Conservation (phyloP, 2,329 filamentous ascomycete genomes). For the Parasarocladium wereldwijsianum region DNA sequence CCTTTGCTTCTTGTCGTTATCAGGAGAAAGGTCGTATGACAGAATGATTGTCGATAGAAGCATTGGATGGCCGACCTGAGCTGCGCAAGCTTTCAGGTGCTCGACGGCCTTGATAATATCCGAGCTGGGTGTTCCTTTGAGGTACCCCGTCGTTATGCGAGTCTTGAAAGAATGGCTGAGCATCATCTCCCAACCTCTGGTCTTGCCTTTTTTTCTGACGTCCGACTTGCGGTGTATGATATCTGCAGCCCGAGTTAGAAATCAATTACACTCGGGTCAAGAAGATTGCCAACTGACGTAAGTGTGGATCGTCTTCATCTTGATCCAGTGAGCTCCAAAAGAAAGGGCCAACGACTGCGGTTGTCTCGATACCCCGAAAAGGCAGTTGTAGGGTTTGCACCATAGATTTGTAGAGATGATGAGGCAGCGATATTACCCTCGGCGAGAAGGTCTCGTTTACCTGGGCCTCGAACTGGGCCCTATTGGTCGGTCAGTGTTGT, state of each 20-base stretch:
- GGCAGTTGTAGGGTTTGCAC: slow-evolving; percentile 38
- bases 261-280: neutral
- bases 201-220: slow-evolving; percentile 48
- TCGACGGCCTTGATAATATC: slow-evolving; percentile 33
- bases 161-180: slow-evolving; percentile 41
- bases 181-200: slow-evolving; percentile 50
- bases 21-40: slow-evolving; percentile 38
- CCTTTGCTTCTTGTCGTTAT: slow-evolving; percentile 46
- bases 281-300: slow-evolving; percentile 27
- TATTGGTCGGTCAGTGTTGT: slow-evolving; percentile 12
- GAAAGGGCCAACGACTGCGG: slow-evolving; percentile 44
- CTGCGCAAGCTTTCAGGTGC: slow-evolving; percentile 29
- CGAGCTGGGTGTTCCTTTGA: slow-evolving; percentile 45
- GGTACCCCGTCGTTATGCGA: slow-evolving; percentile 42
- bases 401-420: slow-evolving; percentile 39
- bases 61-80: slow-evolving; percentile 42
- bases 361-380: slow-evolving; percentile 41
- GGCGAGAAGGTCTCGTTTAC: slow-evolving; percentile 44
- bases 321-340: slow-evolving; percentile 46
- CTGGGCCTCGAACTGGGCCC: slow-evolving; percentile 40
- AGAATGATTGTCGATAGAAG: slow-evolving; percentile 44
- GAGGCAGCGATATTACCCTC: slow-evolving; percentile 35
- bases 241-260: neutral
- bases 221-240: slow-evolving; percentile 51
- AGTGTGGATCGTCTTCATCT: slow-evolving; percentile 38